A percentile compares a stretch with the other conserved stretches of the same genome.
Conservation (phyloP, 331 rosid species). For the Malus hybrid region DNA sequence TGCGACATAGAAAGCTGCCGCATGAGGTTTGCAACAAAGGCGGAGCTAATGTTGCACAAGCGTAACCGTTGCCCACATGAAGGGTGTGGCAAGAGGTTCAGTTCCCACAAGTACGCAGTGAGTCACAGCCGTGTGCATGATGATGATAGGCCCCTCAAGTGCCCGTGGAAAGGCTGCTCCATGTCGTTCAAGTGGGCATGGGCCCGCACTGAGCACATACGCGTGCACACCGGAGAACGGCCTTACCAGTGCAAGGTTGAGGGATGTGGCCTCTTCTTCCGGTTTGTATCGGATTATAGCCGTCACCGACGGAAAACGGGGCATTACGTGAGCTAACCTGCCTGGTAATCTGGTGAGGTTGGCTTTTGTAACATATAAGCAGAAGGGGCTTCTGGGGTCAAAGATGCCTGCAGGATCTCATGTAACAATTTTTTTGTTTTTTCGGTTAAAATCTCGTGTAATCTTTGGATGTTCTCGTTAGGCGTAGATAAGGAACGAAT, state of each 20-base stretch:
- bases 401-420: conserved; percentile 16
- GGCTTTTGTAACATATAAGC: conserved; percentile 26
- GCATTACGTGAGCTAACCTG: conserved; percentile 49
- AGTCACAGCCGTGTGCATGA: conserved; percentile 89
- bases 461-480: background rate
- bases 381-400: conserved; percentile 16
- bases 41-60: conserved; percentile 64
- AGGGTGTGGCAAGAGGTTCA: conserved; percentile 92
- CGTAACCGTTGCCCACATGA: conserved; percentile 77
- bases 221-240: conserved; percentile 95
- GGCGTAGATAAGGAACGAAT: background rate
- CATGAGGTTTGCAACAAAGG: conserved; percentile 73
- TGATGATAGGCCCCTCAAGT: conserved; percentile 84
- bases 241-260: conserved; percentile 83
- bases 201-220: conserved; percentile 94
- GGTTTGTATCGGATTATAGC: conserved; percentile 90
- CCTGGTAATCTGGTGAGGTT: conserved; percentile 17
- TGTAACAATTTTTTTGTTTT: background rate
- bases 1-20: conserved; percentile 81
- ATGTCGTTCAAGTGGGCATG: conserved; percentile 99
- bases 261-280: conserved; percentile 86
- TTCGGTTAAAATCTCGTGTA: conserved; percentile 10
- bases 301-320: conserved; percentile 93
- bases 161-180: conserved; percentile 97
- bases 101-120: conserved; percentile 79